Evolutionary conservation across 2,329 filamentous ascomycete genomes (phyloP).

Genomic region (Aspergillus proliferans): DNA sequence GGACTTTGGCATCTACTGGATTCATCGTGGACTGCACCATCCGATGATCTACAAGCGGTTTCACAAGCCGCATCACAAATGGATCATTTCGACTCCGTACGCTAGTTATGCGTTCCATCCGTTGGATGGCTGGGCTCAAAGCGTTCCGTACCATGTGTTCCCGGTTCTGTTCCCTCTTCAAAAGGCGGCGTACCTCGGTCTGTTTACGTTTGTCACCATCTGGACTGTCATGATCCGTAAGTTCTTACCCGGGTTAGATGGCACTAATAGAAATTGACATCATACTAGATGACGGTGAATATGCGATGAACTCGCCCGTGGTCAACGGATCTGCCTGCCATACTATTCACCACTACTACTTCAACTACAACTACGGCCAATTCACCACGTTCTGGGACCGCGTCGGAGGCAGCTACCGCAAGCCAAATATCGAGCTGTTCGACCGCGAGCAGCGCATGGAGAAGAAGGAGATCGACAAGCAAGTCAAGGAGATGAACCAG

Average conservation of each 20-base stretch:
- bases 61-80: constrained; percentile 98
- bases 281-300: constrained; percentile 73
- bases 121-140: constrained; percentile 80
- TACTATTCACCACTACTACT: constrained; percentile 80
- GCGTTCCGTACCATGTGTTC: constrained; percentile 85
- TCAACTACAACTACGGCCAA: constrained; percentile 91
- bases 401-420: constrained; percentile 60
- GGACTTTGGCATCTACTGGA: constrained; percentile 84
- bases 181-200: constrained; percentile 75
- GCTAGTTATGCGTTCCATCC: constrained; percentile 93
- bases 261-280: background rate
- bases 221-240: constrained; percentile 83
- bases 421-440: constrained; percentile 66
- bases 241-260: constrained; percentile 5
- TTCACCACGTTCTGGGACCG: constrained; percentile 92
- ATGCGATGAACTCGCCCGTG: constrained; percentile 74
- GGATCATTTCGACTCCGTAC: constrained; percentile 95
- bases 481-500: constrained; percentile 33
- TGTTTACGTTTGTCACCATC: constrained; percentile 89
- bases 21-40: constrained; percentile 77
- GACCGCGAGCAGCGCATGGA: constrained; percentile 74
- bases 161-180: constrained; percentile 87
- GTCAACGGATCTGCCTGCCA: constrained; percentile 97
- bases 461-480: constrained; percentile 66
- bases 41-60: constrained; percentile 74